Percentiles rank a stretch among this genome's conserved stretches.
phyloP scores from a whole-genome alignment of 345 rosid species.

The Streptanthus diversifolius region DNA sequence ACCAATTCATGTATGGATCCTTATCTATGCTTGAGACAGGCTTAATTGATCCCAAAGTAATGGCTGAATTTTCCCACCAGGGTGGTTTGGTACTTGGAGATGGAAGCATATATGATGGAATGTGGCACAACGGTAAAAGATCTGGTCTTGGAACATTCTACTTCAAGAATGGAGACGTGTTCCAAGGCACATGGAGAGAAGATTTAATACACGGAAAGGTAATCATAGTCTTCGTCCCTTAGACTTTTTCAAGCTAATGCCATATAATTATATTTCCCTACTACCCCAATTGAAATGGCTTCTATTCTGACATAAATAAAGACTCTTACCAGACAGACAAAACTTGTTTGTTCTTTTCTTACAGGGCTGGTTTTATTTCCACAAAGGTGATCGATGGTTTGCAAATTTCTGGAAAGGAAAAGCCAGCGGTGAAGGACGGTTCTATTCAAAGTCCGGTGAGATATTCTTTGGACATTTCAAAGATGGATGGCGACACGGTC shows the following conservation, averaged over 20 bases:
- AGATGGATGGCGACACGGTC: conserved; percentile 92
- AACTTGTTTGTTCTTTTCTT: conserved; percentile 14
- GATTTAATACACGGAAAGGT: conserved; percentile 98
- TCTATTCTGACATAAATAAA: background rate
- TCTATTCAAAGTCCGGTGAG: conserved; percentile 82
- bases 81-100: conserved; percentile 73
- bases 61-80: conserved; percentile 38
- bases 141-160: conserved; percentile 87
- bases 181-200: conserved; percentile 98
- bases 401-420: conserved; percentile 99
- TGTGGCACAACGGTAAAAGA: conserved; percentile 92
- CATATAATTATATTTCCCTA: background rate
- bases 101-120: conserved; percentile 90
- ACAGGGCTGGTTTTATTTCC: conserved; percentile 97
- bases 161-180: conserved; percentile 91
- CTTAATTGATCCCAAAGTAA: conserved; percentile 15
- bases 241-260: background rate
- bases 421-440: conserved; percentile 90
- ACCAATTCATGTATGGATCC: background rate
- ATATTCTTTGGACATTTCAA: conserved; percentile 77
- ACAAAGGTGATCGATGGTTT: conserved; percentile 86
- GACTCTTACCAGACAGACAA: background rate
- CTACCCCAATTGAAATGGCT: background rate
- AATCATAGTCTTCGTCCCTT: background rate
- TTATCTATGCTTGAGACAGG: conserved; percentile 11